Evolutionary conservation across 345 rosid genomes (phyloP), one percentile per base, ranked within the genome.

Genomic region (Noccaea bulbosa): DNA sequence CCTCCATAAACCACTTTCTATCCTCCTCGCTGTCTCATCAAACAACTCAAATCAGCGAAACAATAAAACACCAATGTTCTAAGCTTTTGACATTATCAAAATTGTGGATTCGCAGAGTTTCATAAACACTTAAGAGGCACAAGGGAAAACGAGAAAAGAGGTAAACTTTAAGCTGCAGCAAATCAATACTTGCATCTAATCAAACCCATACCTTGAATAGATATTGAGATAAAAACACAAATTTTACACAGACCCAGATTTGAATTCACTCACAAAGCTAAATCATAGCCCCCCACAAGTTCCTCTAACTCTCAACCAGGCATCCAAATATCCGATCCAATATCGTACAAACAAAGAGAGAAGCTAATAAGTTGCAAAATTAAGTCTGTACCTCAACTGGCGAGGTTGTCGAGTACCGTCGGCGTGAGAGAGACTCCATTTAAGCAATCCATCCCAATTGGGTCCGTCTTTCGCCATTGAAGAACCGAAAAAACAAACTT

Each of bases 1-100:
- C 98, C 79, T 94, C 99, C 96, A 84, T 84, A 70, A 94, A 94
- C 99, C 98, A 94, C 80, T 37, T 92, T 51, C 92, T 67, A 80
- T 94, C 98, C 78, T 94, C 99, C 82, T 94, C 99, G 6, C 97
- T 94, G 67, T 48, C 14, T 54, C 80, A 67, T 8, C 48, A 52
- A 51, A 8, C 16, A 49, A 60, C 17, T 37, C 61, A 71, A 71
- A 64, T 63, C 59, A 60, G 69, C 58, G 20, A 60, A 53, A 46
- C n/a, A 35, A 3, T 24, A 62, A 16, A n/a, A 32, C 35, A 17
- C 9, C 3, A 49, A 51, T 14, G 7, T 34, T 30, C 43, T 12
- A 24, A 32, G 2, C 17, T 27, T 37, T 33, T 43, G 45, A 16
- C 33, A 33, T 57, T 0, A 30, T 1, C 62, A 67, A 17, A 11